A percentile compares a stretch with the other conserved stretches of the same genome.
These are phyloP conservation scores for Fusarium nurragi DNA, from an alignment of 2,329 filamentous ascomycete genomes.

Conservation along the genomic window DNA sequence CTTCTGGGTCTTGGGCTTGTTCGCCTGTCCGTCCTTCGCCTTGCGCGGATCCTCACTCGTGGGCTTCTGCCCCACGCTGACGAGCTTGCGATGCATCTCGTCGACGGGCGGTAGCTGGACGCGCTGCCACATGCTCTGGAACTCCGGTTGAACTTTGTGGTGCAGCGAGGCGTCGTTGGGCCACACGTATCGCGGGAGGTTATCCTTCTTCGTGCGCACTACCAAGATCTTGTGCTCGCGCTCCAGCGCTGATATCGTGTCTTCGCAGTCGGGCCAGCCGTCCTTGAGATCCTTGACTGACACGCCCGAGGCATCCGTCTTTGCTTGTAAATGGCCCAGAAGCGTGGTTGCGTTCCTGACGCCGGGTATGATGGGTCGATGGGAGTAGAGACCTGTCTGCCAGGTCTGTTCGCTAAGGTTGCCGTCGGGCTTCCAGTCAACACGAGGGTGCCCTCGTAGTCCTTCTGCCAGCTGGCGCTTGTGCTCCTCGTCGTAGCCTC, in stretches of 20 bases:
- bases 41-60: conserved; percentile 79
- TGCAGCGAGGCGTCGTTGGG: conserved; percentile 82
- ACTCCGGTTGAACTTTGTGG: conserved; percentile 81
- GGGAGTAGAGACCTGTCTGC: conserved; percentile 77
- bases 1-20: conserved; percentile 77
- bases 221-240: conserved; percentile 82
- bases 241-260: conserved; percentile 81
- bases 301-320: conserved; percentile 82
- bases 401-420: conserved; percentile 73
- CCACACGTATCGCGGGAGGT: conserved; percentile 87
- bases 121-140: conserved; percentile 83
- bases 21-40: conserved; percentile 53
- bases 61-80: conserved; percentile 82
- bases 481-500: conserved; percentile 67
- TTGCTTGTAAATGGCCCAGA: conserved; percentile 81
- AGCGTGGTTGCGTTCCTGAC: conserved; percentile 82
- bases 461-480: conserved; percentile 73
- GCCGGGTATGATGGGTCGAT: conserved; percentile 81
- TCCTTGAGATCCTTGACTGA: conserved; percentile 92
- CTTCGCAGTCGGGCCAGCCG: conserved; percentile 88
- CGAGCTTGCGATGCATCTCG: conserved; percentile 79
- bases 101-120: conserved; percentile 79
- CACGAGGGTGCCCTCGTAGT: conserved; percentile 70
- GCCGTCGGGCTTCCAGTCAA: conserved; percentile 65
- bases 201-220: conserved; percentile 91